Conservation (phyloP, 495 filamentous ascomycete genomes). For the Daldinia grandis region DNA sequence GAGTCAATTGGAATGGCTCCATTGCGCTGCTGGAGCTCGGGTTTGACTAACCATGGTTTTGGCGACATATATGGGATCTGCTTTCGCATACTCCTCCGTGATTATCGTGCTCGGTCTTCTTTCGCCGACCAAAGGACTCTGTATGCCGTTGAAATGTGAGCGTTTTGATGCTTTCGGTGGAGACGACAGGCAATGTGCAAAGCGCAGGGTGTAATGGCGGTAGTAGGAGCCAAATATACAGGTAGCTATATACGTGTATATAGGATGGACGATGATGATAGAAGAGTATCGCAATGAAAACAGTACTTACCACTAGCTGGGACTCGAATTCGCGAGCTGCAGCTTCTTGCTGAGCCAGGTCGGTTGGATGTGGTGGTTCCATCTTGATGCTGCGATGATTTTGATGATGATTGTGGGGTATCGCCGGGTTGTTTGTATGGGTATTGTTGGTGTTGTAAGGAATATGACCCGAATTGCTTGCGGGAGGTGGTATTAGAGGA, state of each 20-base stretch:
- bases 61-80: constrained; percentile 81
- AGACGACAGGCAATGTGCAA: background rate
- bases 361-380: constrained; percentile 48
- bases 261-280: background rate
- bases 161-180: background rate
- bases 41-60: constrained; percentile 79
- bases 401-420: constrained; percentile 31
- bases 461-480: constrained; percentile 42
- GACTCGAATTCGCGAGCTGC: constrained; percentile 71
- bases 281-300: constrained; percentile 14
- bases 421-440: constrained; percentile 29
- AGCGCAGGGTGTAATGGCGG: constrained; percentile 16
- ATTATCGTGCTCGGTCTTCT: constrained; percentile 80
- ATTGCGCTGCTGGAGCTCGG: background rate
- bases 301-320: constrained; percentile 64
- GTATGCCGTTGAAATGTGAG: constrained; percentile 42
- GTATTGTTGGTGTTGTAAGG: constrained; percentile 46
- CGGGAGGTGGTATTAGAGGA: constrained; percentile 45
- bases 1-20: constrained; percentile 31
- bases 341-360: constrained; percentile 62
- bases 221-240: constrained; percentile 17
- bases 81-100: constrained; percentile 87
- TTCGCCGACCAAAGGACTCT: constrained; percentile 86
- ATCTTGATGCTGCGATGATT: constrained; percentile 49
- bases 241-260: background rate